Percentiles rank a stretch among this genome's conserved stretches.
Conservation (phyloP, 352 stramenopile genomes). For the Phytopythium delawarense region DNA sequence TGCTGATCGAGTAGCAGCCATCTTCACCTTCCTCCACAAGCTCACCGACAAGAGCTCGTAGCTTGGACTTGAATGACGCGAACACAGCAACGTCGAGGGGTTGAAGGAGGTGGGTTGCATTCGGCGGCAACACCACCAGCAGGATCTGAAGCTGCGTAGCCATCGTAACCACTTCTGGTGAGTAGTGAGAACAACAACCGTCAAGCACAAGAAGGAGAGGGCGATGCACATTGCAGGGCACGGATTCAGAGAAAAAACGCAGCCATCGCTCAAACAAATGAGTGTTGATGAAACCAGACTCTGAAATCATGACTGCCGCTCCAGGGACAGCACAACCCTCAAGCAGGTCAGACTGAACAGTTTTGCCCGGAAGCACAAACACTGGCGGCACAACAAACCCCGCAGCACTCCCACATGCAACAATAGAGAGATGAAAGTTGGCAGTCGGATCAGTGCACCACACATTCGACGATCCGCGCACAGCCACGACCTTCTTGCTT, state of each 20-base stretch:
- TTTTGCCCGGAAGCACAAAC: constrained; percentile 18
- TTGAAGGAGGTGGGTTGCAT: constrained; percentile 17
- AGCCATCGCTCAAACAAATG: not conserved
- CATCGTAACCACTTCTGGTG: not conserved
- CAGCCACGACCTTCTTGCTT: constrained; percentile 13
- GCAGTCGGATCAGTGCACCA: constrained; percentile 11
- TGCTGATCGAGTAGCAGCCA: constrained; percentile 7
- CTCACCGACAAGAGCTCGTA: constrained; percentile 3
- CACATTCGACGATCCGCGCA: constrained; percentile 18
- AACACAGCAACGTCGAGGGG: constrained; percentile 19
- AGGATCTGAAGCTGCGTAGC: constrained; percentile 1
- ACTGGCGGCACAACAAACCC: constrained; percentile 11
- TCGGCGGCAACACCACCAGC: constrained; percentile 10
- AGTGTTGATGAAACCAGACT: not conserved
- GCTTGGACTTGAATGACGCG: constrained; percentile 10
- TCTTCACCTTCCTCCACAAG: constrained; percentile 9
- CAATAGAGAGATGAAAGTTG: constrained; percentile 24
- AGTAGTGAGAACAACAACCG: not conserved
- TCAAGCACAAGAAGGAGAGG: not conserved
- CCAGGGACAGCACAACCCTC: not conserved
- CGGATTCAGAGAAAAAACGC: not conserved
- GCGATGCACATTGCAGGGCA: not conserved
- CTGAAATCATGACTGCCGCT: not conserved
- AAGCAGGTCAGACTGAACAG: not conserved
- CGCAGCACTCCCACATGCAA: constrained; percentile 16